Percentiles rank a stretch among this genome's conserved stretches.
Conservation (phyloP, 352 stramenopile genomes). For the Pythium folliculosum region DNA sequence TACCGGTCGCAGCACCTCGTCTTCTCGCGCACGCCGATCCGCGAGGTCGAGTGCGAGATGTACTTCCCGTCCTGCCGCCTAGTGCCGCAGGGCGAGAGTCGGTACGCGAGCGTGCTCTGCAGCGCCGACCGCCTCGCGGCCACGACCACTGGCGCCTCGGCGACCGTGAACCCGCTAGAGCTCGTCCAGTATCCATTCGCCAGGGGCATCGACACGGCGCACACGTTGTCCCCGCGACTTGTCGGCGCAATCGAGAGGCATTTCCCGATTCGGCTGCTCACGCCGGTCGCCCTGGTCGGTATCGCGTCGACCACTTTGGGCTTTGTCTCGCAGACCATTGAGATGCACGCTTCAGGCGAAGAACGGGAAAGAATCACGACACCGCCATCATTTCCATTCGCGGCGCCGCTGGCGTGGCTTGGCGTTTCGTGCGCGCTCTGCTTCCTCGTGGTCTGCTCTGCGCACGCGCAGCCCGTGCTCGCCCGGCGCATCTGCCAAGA, state of each 20-base stretch:
- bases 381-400: neutral
- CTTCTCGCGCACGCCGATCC: neutral
- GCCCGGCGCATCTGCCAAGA: neutral
- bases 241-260: neutral
- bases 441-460: neutral
- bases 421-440: neutral
- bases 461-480: neutral
- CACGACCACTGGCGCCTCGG: neutral
- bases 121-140: neutral
- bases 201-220: neutral
- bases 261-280: neutral
- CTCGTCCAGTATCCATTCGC: neutral
- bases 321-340: neutral
- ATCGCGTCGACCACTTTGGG: neutral
- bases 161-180: neutral
- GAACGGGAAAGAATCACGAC: no score
- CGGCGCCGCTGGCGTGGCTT: neutral
- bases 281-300: neutral
- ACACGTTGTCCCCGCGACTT: neutral
- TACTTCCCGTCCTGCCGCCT: conserved; percentile 11
- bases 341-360: neutral
- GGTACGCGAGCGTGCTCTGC: neutral
- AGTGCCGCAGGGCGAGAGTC: neutral
- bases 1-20: neutral
- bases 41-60: neutral